phyloP scores from a whole-genome alignment of 2,329 filamentous ascomycete genomes.

The Cytospora paraplurivora region DNA sequence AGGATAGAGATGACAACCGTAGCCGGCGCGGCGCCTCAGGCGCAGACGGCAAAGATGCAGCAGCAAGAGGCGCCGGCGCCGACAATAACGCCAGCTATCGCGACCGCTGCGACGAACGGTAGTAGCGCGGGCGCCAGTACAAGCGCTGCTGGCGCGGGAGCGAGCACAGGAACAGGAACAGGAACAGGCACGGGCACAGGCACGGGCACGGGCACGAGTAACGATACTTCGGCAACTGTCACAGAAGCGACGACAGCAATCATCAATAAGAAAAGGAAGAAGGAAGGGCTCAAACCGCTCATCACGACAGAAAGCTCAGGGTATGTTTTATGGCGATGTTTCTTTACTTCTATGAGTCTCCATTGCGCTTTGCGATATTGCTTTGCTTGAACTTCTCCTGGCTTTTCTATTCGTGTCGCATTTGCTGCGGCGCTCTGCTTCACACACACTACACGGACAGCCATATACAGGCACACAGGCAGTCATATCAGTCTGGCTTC shows the following conservation, averaged over 20 bases:
- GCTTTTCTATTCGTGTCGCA: slow-evolving; percentile 2
- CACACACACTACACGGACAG: neutral
- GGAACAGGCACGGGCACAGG: neutral
- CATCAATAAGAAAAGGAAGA: slow-evolving; percentile 70
- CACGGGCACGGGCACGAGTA: no score
- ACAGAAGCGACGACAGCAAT: slow-evolving; percentile 23
- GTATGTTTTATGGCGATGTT: slow-evolving; percentile 38
- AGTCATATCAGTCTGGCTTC: neutral
- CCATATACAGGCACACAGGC: neutral
- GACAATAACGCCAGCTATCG: slow-evolving; percentile 17
- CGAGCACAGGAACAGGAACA: slow-evolving; percentile 8
- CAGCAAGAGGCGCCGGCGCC: slow-evolving; percentile 14
- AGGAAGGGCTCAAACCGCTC: slow-evolving; percentile 73
- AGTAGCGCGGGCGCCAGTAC: slow-evolving; percentile 10
- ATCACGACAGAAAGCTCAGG: slow-evolving; percentile 65
- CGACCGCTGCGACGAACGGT: slow-evolving; percentile 12
- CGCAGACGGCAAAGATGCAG: slow-evolving; percentile 19
- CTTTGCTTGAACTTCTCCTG: slow-evolving; percentile 3
- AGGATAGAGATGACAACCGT: slow-evolving; percentile 7
- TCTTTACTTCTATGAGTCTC: slow-evolving; percentile 10
- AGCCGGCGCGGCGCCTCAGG: slow-evolving; percentile 2
- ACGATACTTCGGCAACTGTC: slow-evolving; percentile 27
- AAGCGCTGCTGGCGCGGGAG: slow-evolving; percentile 9
- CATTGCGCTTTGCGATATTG: slow-evolving; percentile 4
- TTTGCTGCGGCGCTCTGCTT: neutral